Base-by-base conservation (phyloP, 768 basidiomycete genomes). In the Arthromyces matolae region DNA sequence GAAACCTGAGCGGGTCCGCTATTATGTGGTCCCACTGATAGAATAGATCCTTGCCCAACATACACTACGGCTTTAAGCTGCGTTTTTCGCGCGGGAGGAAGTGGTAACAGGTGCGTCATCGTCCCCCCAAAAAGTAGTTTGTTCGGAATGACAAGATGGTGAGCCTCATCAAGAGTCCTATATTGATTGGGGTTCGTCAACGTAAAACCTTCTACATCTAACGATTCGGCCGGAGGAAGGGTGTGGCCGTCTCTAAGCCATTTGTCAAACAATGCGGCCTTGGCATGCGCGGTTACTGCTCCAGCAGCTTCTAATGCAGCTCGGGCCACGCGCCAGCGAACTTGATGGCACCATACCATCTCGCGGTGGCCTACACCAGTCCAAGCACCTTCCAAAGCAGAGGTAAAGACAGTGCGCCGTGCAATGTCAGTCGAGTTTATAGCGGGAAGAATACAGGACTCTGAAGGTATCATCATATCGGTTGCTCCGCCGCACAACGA, bases 271-370 rank as follows among this genome's bases (percentile, higher is more conserved):
- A 78, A 56, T 4, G 48, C 52, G 0, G 57, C 68, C 24, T 69
- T 68, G 1, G 64, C 66, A 3, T 38, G 53, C 3, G 56, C 33
- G 2, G 59, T 61, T 22, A 42, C 38, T 0, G 66, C 55, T n/a
- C 52, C 60, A 2, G 77, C 77, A 9, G 89, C 68, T 57, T 91
- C 89, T 5, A 97, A 67, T 20, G 84, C 83, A 16, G 83, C 80
- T 43, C 89, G 76, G 13, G 93, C 93, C 27, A 95, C 72, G 19
- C 83, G 79, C 87, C 86, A 91, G 32, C 96, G 85, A 8, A 97
- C 84, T 67, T 99, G 96, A 65, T 97, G 91, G 61, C 96, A 98
- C 96, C 96, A 99, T 4, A 98, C 92, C 81, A 97, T 94, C 50
- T 90, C 94, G 33, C 83, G 83, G 64, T 99, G 96, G 20, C 94